Evolutionary conservation across 192 early-diverging fungal genomes (phyloP), one percentile per base, ranked within the genome.

Genomic region (Coemansia sp.): DNA sequence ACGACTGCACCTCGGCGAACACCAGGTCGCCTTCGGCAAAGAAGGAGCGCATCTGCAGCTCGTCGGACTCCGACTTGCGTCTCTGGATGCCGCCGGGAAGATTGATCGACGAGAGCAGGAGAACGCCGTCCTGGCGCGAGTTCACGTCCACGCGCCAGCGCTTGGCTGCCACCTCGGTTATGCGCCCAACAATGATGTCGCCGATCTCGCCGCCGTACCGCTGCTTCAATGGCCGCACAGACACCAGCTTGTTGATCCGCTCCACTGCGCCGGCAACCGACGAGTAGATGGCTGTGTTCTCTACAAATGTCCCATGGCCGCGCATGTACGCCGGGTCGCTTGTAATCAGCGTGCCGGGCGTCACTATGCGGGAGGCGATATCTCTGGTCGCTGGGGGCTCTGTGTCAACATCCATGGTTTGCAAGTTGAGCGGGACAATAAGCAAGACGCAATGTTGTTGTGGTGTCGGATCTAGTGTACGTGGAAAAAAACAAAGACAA

Each of bases 91-190:
- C 94, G 48, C 96, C 98, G 7, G 98, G 96, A 45, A 99, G 77
- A 72, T 95, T 95, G 68, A 99, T 90, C 0, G 95, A 92, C 22
- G 93, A 94, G 48, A 99, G 85, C 59, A 94, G 80, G 37, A 98
- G 78, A 19, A 93, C 83, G 8, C 88, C 95, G 78, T 99, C 95
- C 70, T 93, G 91, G 17, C 92, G 86, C 19, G 90, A 89, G 67
- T 90, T 91, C 37, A 98, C 90, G 79, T 98, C 95, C 3, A 97
- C 93, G 62, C 91, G 93, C 97, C 97, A 99, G 69, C 95, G 88
- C 84, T 91, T 98, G 46, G 88, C 90, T 4, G 88, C 88, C 2
- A 96, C 84, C 73, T 97, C 96, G 25, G 92, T 93, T 43, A 99
- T 93, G 38, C 98, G 84, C 1, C 96, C 98, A 10, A 99, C 93